These are phyloP conservation scores for Nephelium lappaceum DNA, from an alignment of 345 rosid species.

Conservation along the genomic window DNA sequence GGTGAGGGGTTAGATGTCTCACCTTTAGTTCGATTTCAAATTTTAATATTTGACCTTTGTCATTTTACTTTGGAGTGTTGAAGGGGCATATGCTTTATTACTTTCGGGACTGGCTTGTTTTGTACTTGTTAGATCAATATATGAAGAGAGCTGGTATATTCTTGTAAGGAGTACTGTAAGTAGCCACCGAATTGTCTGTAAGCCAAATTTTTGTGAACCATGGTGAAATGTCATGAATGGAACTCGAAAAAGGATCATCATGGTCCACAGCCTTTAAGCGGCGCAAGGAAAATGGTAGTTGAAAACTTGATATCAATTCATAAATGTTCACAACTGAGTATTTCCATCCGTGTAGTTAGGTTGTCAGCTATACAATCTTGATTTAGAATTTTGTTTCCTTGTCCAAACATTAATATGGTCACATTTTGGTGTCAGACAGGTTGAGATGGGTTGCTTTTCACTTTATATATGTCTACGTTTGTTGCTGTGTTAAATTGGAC, in stretches of 20 bases:
- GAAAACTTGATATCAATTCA: background rate
- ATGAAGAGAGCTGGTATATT: constrained; percentile 1
- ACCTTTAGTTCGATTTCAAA: constrained; percentile 25
- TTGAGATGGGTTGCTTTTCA: background rate
- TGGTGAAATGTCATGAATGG: background rate
- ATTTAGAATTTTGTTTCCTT: background rate
- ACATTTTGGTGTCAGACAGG: background rate
- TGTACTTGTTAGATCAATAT: background rate
- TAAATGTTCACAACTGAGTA: background rate
- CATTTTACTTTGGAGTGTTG: constrained; percentile 23
- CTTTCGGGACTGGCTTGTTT: constrained; percentile 1
- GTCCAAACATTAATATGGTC: background rate
- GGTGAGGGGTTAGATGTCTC: constrained; percentile 37
- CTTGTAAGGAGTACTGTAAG: background rate
- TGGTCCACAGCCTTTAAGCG: background rate
- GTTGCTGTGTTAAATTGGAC: background rate
- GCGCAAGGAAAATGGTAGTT: background rate
- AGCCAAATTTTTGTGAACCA: background rate
- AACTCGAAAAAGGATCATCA: background rate
- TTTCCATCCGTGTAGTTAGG: background rate
- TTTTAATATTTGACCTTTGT: constrained; percentile 27
- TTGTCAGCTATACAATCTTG: background rate
- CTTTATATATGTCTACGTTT: background rate
- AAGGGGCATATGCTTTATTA: constrained; percentile 25
- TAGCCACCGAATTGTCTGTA: background rate